Evolutionary conservation across 2,329 filamentous ascomycete genomes (phyloP), one percentile per base, ranked within the genome.

Genomic region (Diaporthe helianthi): DNA sequence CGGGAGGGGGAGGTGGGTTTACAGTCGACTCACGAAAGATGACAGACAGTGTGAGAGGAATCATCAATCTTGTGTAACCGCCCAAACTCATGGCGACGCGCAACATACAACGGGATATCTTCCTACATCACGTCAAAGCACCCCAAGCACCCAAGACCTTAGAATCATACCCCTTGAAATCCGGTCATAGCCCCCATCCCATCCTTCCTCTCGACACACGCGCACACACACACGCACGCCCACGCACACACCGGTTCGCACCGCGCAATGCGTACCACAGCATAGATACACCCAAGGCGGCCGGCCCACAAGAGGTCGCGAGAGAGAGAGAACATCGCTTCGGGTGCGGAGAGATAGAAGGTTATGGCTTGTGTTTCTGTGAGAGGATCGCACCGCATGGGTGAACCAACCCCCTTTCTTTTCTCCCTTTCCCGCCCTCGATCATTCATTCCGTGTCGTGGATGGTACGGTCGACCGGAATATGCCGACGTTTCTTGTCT

Each of bases 361-460:
- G 22, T 19, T 17, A 12, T 44, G 38, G 31, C 2, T n/a, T n/a
- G 33, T 2, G 29, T 22, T 24, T 33, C 22, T 49, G 58, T 63
- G 44, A 22, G 44, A 63, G 44, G 58, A 49, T 63, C 44, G 58
- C 58, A 63, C 44, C n/a, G 44, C 58, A 49, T 24, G 29, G 13
- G 22, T n/a, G 13, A 33, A 36, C 19, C 29, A 33, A 53, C 22
- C 41, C 19, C 12, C n/a, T 15, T n/a, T 41, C n/a, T n/a, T 44
- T n/a, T 13, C 29, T 0, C 7, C 41, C 5, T 44, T 17, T 13
- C 41, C 5, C 41, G 24, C 36, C 36, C 38, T 46, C 24, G 17
- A 12, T n/a, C 31, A 41, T 13, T 22, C 22, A 7, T 58, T 10
- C 58, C 29, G 7, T 49, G 29, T 29, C 10, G 4, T 9, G 17